These are phyloP conservation scores for Rubus parviflorus DNA, from an alignment of 306 rosid species.

Conservation along the genomic window DNA sequence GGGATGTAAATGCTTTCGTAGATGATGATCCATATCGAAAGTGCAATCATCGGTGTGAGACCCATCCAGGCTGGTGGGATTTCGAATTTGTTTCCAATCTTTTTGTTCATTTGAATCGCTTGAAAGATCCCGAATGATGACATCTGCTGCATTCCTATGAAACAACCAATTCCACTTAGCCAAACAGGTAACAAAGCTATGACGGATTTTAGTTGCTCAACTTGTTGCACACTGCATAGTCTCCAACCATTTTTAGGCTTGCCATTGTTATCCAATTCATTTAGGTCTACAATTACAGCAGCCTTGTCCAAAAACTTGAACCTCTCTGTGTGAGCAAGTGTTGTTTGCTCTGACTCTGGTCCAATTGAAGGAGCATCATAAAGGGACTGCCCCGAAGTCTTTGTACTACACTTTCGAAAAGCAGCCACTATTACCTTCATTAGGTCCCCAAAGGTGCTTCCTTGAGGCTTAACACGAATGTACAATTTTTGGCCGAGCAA, in stretches of 20 bases:
- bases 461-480: conserved; percentile 38
- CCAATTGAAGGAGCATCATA: conserved; percentile 33
- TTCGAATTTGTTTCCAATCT: conserved; percentile 36
- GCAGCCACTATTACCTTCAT: conserved; percentile 40
- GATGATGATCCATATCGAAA: conserved; percentile 50
- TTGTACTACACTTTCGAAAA: conserved; percentile 24
- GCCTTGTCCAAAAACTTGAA: conserved; percentile 48
- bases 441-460: conserved; percentile 44
- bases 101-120: conserved; percentile 49
- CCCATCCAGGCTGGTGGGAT: conserved; percentile 72
- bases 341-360: conserved; percentile 2
- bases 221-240: conserved; percentile 51
- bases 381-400: conserved; percentile 22
- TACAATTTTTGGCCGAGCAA: conserved; percentile 35
- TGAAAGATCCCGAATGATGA: conserved; percentile 56
- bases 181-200: conserved; percentile 46
- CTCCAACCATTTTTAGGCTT: conserved; percentile 40
- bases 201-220: conserved; percentile 53
- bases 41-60: conserved; percentile 47
- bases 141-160: conserved; percentile 49
- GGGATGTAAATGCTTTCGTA: conserved; percentile 49
- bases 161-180: conserved; percentile 50
- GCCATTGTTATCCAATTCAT: conserved; percentile 40
- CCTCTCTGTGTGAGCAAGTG: conserved; percentile 37
- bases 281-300: conserved; percentile 35